These are phyloP conservation scores for Morella rubra DNA, from an alignment of 306 rosid species.

Conservation along the genomic window DNA sequence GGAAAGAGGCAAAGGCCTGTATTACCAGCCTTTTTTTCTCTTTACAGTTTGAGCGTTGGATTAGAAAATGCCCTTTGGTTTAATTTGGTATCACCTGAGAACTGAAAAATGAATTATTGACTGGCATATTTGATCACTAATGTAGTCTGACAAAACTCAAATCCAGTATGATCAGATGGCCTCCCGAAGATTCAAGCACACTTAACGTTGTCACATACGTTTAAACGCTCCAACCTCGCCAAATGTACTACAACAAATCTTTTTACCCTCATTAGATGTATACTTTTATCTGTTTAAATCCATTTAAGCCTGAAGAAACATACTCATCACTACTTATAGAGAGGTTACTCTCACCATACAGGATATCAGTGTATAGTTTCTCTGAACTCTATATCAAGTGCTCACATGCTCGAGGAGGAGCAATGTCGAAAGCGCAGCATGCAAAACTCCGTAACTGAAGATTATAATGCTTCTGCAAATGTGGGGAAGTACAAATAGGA, in stretches of 20 bases:
- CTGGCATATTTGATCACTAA: not conserved
- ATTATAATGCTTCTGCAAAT: no score
- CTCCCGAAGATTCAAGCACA: not conserved
- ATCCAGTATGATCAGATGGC: not conserved
- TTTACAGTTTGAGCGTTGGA: not conserved
- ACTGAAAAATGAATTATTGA: not conserved
- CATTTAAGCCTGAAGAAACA: not conserved
- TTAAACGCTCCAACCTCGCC: not conserved
- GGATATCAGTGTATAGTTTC: not conserved
- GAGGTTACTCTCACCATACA: not conserved
- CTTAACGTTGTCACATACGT: not conserved
- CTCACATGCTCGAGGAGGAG: not conserved
- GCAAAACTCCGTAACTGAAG: no score
- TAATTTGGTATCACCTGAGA: not conserved
- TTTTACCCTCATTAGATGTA: not conserved
- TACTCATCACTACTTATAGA: not conserved
- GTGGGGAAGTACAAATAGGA: no score
- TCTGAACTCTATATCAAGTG: not conserved
- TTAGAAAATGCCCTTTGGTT: not conserved
- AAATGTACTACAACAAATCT: not conserved
- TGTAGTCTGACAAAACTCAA: not conserved
- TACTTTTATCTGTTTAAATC: not conserved
- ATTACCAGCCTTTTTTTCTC: not conserved
- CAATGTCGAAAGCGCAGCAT: not conserved
- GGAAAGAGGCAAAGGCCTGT: not conserved